Evolutionary conservation across 345 rosid species (phyloP).

Genomic region (Crucihimalaya himalaica): DNA sequence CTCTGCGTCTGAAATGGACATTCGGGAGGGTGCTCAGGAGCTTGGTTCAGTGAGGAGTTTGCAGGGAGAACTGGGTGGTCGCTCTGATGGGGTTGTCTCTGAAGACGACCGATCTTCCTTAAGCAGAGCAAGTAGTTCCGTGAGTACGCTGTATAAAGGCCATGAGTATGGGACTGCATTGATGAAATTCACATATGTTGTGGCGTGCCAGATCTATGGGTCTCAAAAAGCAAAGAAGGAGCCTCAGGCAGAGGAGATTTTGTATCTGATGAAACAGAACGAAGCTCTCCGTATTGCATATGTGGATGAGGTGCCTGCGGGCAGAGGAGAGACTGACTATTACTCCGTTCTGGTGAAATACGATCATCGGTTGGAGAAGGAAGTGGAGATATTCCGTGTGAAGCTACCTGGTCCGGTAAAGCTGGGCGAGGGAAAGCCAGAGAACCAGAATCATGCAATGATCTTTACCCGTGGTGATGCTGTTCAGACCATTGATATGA

Average conservation of each 20-base stretch:
- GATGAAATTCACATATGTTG: constrained; percentile 89
- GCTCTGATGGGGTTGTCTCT: constrained; percentile 36
- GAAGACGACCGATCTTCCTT: constrained; percentile 50
- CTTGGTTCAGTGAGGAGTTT: constrained; percentile 65
- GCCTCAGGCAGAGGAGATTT: constrained; percentile 77
- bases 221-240: constrained; percentile 69
- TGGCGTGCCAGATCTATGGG: constrained; percentile 86
- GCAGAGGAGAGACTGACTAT: constrained; percentile 61
- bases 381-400: constrained; percentile 88
- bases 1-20: constrained; percentile 95
- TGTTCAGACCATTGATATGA: constrained; percentile 93
- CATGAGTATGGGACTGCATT: constrained; percentile 74
- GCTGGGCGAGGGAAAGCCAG: constrained; percentile 96
- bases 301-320: constrained; percentile 68
- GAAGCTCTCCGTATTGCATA: constrained; percentile 94
- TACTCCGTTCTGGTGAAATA: constrained; percentile 84
- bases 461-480: constrained; percentile 97
- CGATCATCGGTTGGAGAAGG: constrained; percentile 65
- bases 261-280: constrained; percentile 64
- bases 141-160: constrained; percentile 74
- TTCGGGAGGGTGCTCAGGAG: constrained; percentile 74
- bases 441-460: constrained; percentile 94
- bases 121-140: constrained; percentile 58
- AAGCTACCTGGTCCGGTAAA: constrained; percentile 87
- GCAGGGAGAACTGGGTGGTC: constrained; percentile 45